Base-by-base conservation (phyloP, 345 rosid genomes). In the Lumnitzera racemosa region DNA sequence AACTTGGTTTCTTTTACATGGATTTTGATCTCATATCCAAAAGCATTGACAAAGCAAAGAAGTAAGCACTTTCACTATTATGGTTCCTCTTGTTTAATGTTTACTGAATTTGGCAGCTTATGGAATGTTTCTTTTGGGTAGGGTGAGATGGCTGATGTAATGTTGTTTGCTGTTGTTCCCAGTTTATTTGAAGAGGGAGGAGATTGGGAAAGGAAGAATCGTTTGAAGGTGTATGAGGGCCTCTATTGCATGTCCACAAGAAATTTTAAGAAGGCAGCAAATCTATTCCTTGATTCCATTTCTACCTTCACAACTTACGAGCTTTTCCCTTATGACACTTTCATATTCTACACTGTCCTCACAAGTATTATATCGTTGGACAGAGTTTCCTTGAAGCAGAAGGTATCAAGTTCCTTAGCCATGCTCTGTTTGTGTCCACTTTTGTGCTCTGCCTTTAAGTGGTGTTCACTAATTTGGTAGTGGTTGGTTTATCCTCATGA, bases 131-230 rank as follows among this genome's bases (percentile, higher is more conserved):
- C 20, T 20, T 20, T 20, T 20, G 20, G 20, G 20, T 20, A 20
- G 20, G 20, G 20, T 20, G 20, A 20, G 20, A 20, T 20, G 20
- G 20, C 47, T 54, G 53, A 25, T 46, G 51, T 24, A 66, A 15
- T 53, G 49, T 51, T 53, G 61, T 47, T 41, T 47, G 46, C 25
- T 25, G 57, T 47, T 62, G 53, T 47, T 70, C 69, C 46, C 76
- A 95, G 99, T 67, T 84, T 95, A 82, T 95, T 95, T 79, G 99
- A 95, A 75, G 99, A 87, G 77, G 99, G 99, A 72, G 99, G 98
- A 75, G 99, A 95, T 60, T 95, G 99, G 99, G 99, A 95, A 73
- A 87, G 90, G 83, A 95, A 95, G 84, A 95, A 95, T 67, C 80
- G 96, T 47, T 77, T 95, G 68, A 95, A 95, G 82, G 99, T 90